These are phyloP conservation scores for Plantago ovata DNA, from an alignment of 257 asterid genomes.

Conservation along the genomic window DNA sequence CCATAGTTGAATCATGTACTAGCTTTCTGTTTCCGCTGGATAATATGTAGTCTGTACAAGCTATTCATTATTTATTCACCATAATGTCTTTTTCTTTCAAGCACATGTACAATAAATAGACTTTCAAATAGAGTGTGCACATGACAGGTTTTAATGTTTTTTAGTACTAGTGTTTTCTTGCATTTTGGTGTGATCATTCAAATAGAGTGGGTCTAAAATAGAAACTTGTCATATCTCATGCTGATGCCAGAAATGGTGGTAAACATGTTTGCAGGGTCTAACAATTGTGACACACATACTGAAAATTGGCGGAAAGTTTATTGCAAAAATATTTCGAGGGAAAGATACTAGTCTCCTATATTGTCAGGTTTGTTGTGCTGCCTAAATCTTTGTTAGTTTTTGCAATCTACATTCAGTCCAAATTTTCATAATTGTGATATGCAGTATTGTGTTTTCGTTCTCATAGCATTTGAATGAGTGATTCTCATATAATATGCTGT, in stretches of 20 bases:
- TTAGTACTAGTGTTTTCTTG: too few relatives aligned
- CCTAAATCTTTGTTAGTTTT: background rate
- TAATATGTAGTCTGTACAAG: too few relatives aligned
- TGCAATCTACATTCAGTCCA: background rate
- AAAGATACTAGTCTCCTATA: conserved; percentile 95
- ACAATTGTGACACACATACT: conserved; percentile 95
- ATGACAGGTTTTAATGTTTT: too few relatives aligned
- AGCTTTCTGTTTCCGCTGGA: too few relatives aligned
- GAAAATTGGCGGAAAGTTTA: conserved; percentile 81
- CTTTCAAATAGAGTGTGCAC: too few relatives aligned
- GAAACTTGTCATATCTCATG: conserved; percentile 9
- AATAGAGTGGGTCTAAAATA: too few relatives aligned
- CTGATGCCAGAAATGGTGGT: conserved; percentile 21
- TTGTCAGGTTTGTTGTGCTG: conserved; percentile 62
- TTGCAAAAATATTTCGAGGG: conserved; percentile 95
- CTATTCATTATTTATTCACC: too few relatives aligned
- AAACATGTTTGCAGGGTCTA: conserved; percentile 68
- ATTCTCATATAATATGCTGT: too few relatives aligned
- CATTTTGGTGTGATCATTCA: too few relatives aligned
- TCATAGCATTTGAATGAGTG: background rate
- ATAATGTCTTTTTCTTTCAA: too few relatives aligned
- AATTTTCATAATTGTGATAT: background rate
- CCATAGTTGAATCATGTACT: too few relatives aligned
- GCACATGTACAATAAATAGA: too few relatives aligned
- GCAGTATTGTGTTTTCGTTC: background rate